Evolutionary conservation across 176 grass and related monocot species (phyloP), one percentile per base, ranked within the genome.

Genomic region (Avena insularis): DNA sequence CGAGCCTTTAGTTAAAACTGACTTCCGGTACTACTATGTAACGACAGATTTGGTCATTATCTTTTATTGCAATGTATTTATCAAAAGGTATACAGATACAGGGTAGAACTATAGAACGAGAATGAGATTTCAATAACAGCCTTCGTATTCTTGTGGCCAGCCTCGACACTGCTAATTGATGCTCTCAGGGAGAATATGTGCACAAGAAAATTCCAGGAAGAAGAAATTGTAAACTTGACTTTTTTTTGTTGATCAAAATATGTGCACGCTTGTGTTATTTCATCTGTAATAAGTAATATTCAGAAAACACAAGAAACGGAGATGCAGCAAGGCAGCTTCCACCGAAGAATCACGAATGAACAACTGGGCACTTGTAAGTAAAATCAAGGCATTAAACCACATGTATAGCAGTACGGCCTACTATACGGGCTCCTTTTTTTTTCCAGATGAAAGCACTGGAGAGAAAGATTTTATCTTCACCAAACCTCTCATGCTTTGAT

Each of bases 401-500:
- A 84, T 84, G 75, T 61, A 43, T 20, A 65, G 27, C 23, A 48
- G 61, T 78, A 78, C 73, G 70, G 40, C 62, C 72, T 78, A 71
- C 54, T 60, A 43, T 13, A 9, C 8, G 46, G 12, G 11, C 33
- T 43, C n/a, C 62, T 9, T 79, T 71, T 38, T 55, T 19, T 40
- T 79, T 43, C 40, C 33, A 35, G 63, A 84, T 46, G 36, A 80
- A 66, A 63, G n/a, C 51, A 33, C 33, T 17, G 54, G 77, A 78
- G 51, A 45, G 31, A 31, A 49, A 59, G 38, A 31, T 54, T 88
- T 77, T 53, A 75, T 81, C 47, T 85, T 85, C 75, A 81, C 68
- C 83, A 84, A 91, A 89, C 71, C 90, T 87, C 76, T 96, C 88
- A 97, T 71, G 94, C 78, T 87, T 94, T 92, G 83, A 92, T 82